Base-by-base conservation (phyloP, 2,329 filamentous ascomycete species). In the Cytospora piceae region DNA sequence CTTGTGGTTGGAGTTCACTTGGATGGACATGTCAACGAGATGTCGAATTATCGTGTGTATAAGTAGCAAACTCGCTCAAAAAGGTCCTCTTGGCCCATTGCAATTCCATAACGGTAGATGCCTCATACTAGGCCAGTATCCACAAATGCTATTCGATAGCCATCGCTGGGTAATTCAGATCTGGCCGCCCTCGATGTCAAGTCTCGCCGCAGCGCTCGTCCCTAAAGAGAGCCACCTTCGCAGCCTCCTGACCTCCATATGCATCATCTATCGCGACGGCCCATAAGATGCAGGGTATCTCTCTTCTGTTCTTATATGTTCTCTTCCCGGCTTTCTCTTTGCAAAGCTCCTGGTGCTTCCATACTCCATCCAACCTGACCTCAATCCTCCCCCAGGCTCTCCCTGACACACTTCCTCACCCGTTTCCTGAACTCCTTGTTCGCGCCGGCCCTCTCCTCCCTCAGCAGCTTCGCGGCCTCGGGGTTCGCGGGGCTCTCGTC, bases 401-500 rank as follows among this genome's bases (percentile, higher is more conserved):
- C 90, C 71, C 92, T 81, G 1, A 96, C 93, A 73, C 91, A 93
- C 75, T 86, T 87, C 73, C 93, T 82, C 67, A 93, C 94, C 68
- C 86, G 82, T 78, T 85, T 90, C 78, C 92, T 87, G 75, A 97
- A 99, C 59, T 94, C 92, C 74, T 83, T 87, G 67, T 80, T 78
- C 57, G 79, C 79, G 17, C 84, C 84, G 68, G 85, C 83, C 65
- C 80, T 78, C 74, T 97, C 92, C 73, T 95, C 92, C 61, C 95
- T 86, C 85, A 95, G 90, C 81, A 97, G 79, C 67, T 91, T 86
- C 14, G 94, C 95, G 3, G 95, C 95, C 80, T 98, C 94, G 32
- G 97, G 88, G 75, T 99, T 98, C 58, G 95, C 95, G 0, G 95
- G 93, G 72, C 90, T 94, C 83, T 98, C 95, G 74, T 96, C 93